Base-by-base conservation (phyloP, 2,329 filamentous ascomycete genomes). In the Diaporthe aspalathi region DNA sequence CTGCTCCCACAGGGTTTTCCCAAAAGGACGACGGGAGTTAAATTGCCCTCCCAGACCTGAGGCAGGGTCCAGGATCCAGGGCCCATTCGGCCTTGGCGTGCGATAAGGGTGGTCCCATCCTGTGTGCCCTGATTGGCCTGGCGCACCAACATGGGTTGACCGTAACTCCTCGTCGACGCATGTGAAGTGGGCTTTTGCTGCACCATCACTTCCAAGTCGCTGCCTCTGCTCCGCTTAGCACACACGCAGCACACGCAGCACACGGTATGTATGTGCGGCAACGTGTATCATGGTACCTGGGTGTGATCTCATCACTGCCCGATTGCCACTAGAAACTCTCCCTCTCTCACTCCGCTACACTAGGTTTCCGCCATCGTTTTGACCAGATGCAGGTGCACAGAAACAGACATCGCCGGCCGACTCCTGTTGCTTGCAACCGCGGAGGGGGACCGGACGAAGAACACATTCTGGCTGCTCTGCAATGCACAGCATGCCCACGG, bases 131-230 rank as follows among this genome's bases (percentile, higher is more conserved):
- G 60, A 65, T 65, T 65, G 60, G 60, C n/a, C 29, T n/a, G 14
- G 17, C 27, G 11, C n/a, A 38, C 14, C 29, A 65, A 38, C 60
- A 65, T 50, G 60, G 60, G 60, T 50, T 65, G 60, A 65, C 60
- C 60, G 60, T 65, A 65, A 65, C 60, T 65, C 60, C 50, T 65
- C n/a, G 43, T 65, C 60, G 60, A 65, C 60, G 45, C 60, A 65
- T 65, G 60, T 65, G 60, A 65, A 65, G 60, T 65, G 60, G 60
- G 60, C 60, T 65, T 50, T n/a, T 35, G 60, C 60, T 65, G 60
- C 43, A 49, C 60, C 6, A 38, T 65, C 60, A 24, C 60, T 35
- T 43, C 40, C n/a, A n/a, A 63, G 57, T 47, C 57, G n/a, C 57
- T 63, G 47, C 40, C 27, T 49, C n/a, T n/a, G 49, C 40, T 4